Percentiles rank a stretch among this genome's conserved stretches.
These are phyloP conservation scores for Fraxinus anomala DNA, from an alignment of 257 asterid genomes.

Conservation along the genomic window DNA sequence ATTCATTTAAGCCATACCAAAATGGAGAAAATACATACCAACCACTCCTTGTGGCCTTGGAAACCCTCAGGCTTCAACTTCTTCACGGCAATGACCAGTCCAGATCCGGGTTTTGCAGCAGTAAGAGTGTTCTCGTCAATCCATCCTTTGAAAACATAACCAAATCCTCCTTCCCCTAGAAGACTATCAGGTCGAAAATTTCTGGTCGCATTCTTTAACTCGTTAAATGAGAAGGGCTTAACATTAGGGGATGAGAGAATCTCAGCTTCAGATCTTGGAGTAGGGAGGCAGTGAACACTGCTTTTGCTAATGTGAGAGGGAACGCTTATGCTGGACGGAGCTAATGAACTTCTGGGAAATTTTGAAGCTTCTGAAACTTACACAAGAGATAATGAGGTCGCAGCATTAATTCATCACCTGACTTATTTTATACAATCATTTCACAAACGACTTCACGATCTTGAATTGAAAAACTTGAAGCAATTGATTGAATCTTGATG, in stretches of 20 bases:
- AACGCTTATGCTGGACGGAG: conserved; percentile 53
- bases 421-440: too few species aligned
- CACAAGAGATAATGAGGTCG: conserved; percentile 7
- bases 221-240: conserved; percentile 76
- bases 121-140: conserved; percentile 70
- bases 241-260: conserved; percentile 73
- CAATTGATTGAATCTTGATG: not conserved
- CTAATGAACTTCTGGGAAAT: conserved; percentile 47
- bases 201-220: conserved; percentile 78
- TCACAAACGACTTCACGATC: too few species aligned
- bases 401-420: too few species aligned
- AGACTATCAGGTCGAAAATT: conserved; percentile 91
- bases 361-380: conserved; percentile 50
- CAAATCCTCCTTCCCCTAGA: conserved; percentile 98
- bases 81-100: conserved; percentile 93
- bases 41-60: conserved; percentile 99
- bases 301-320: conserved; percentile 61
- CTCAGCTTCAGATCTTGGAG: conserved; percentile 89
- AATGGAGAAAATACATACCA: conserved; percentile 55
- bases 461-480: not conserved
- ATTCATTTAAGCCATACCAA: not conserved
- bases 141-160: conserved; percentile 96
- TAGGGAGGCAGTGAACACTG: conserved; percentile 63
- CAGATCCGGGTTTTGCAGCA: conserved; percentile 81
- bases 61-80: conserved; percentile 93